Evolutionary conservation across 2,329 filamentous ascomycete species (phyloP).

Genomic region (Pleoardoris graminearum): DNA sequence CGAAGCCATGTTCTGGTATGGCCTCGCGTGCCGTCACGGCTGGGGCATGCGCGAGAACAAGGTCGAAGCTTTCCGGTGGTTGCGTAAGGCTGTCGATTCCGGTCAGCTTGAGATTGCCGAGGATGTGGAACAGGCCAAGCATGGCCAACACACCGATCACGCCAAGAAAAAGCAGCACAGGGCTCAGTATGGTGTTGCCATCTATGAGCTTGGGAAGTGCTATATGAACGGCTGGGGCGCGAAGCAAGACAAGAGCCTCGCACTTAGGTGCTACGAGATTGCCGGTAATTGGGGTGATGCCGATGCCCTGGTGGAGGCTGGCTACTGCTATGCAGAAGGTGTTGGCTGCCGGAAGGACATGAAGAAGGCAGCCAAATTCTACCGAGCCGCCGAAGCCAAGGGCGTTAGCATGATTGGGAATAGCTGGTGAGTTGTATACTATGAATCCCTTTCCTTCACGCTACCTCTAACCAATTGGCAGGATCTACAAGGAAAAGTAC

Average conservation of each 20-base stretch:
- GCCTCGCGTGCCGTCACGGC: slow-evolving; percentile 89
- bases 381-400: slow-evolving; percentile 86
- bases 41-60: slow-evolving; percentile 97
- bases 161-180: slow-evolving; percentile 79
- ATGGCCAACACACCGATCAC: slow-evolving; percentile 65
- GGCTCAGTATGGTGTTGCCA: slow-evolving; percentile 90
- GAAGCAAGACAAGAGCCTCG: slow-evolving; percentile 84
- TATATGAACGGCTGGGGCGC: slow-evolving; percentile 99
- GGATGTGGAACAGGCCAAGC: slow-evolving; percentile 68
- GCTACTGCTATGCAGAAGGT: slow-evolving; percentile 93
- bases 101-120: slow-evolving; percentile 82
- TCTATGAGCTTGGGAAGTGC: slow-evolving; percentile 94
- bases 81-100: slow-evolving; percentile 85
- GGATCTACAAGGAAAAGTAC: slow-evolving; percentile 98
- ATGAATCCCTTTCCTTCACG: neutral
- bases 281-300: slow-evolving; percentile 94
- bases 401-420: slow-evolving; percentile 98
- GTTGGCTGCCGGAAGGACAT: slow-evolving; percentile 94
- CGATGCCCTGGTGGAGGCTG: slow-evolving; percentile 90
- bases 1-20: slow-evolving; percentile 94
- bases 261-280: slow-evolving; percentile 92
- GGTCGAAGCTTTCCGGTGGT: slow-evolving; percentile 86
- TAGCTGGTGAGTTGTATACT: slow-evolving; percentile 75
- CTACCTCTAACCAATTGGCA: slow-evolving; percentile 43
- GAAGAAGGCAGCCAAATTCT: slow-evolving; percentile 90